Evolutionary conservation across 2,329 filamentous ascomycete species (phyloP).

Genomic region (Trichophyton equinum): DNA sequence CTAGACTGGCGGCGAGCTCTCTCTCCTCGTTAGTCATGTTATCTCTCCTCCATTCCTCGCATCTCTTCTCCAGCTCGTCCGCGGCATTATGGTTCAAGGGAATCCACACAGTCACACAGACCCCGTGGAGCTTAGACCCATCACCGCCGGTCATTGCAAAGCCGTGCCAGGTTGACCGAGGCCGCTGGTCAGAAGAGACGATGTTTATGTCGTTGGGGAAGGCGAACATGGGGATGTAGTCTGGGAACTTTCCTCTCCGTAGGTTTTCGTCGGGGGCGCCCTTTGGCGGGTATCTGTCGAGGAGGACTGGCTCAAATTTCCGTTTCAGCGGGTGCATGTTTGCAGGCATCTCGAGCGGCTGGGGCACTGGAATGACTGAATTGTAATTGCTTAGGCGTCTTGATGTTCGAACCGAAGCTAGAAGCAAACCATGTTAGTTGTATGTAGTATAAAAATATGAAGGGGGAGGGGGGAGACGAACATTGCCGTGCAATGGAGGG

Average conservation of each 20-base stretch:
- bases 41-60: slow-evolving; percentile 73
- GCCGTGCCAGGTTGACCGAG: slow-evolving; percentile 95
- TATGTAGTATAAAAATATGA: neutral
- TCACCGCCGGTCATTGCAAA: slow-evolving; percentile 96
- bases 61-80: slow-evolving; percentile 59
- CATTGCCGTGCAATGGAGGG: slow-evolving; percentile 62
- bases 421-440: slow-evolving; percentile 10
- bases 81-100: slow-evolving; percentile 71
- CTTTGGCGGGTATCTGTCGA: slow-evolving; percentile 85
- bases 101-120: slow-evolving; percentile 86
- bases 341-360: slow-evolving; percentile 77
- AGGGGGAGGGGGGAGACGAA: slow-evolving; percentile 34
- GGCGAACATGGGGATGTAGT: slow-evolving; percentile 98
- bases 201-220: slow-evolving; percentile 98
- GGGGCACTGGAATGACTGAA: slow-evolving; percentile 86
- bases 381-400: slow-evolving; percentile 94
- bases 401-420: slow-evolving; percentile 63
- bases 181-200: slow-evolving; percentile 85
- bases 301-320: slow-evolving; percentile 86
- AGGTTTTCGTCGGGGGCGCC: slow-evolving; percentile 67
- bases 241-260: slow-evolving; percentile 74
- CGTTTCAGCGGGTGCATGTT: slow-evolving; percentile 93
- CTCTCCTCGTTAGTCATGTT: slow-evolving; percentile 99
- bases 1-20: slow-evolving; percentile 82
- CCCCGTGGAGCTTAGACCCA: slow-evolving; percentile 80